phyloP scores from a whole-genome alignment of 768 basidiomycete species.

The Trichaptum fuscoviolaceum region DNA sequence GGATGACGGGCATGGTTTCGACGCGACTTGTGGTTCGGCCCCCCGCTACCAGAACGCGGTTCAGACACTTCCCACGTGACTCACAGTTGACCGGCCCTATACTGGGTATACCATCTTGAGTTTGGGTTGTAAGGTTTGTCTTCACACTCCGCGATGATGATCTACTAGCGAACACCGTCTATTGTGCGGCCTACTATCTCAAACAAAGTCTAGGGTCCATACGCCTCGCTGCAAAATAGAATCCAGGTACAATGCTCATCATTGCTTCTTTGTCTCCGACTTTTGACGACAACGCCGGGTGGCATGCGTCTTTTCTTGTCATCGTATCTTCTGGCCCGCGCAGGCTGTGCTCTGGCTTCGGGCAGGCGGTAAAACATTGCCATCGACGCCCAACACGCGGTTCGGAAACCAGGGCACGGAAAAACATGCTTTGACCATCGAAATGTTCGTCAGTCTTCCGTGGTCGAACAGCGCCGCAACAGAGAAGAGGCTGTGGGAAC shows the following conservation, averaged over 20 bases:
- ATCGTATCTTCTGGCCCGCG: background rate
- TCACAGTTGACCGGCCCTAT: background rate
- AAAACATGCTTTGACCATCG: background rate
- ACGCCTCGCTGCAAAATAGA: background rate
- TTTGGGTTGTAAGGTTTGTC: background rate
- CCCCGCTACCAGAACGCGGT: background rate
- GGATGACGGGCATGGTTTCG: slow-evolving; percentile 1
- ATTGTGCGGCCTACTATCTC: background rate
- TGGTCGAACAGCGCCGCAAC: background rate
- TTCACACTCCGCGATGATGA: background rate
- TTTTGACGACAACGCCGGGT: background rate
- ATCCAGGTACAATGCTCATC: background rate
- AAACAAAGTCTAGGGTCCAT: background rate
- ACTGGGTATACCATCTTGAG: background rate
- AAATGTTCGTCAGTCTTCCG: background rate
- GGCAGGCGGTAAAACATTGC: background rate
- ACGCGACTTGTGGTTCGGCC: background rate
- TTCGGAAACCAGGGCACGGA: background rate
- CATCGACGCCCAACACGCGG: background rate
- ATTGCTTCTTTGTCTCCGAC: background rate
- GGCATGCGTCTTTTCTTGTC: background rate
- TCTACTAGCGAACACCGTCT: background rate
- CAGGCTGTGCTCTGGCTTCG: background rate
- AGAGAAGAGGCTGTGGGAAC: background rate
- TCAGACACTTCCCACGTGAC: background rate